These are phyloP conservation scores for Vicia faba DNA, from an alignment of 306 rosid species.

Conservation along the genomic window DNA sequence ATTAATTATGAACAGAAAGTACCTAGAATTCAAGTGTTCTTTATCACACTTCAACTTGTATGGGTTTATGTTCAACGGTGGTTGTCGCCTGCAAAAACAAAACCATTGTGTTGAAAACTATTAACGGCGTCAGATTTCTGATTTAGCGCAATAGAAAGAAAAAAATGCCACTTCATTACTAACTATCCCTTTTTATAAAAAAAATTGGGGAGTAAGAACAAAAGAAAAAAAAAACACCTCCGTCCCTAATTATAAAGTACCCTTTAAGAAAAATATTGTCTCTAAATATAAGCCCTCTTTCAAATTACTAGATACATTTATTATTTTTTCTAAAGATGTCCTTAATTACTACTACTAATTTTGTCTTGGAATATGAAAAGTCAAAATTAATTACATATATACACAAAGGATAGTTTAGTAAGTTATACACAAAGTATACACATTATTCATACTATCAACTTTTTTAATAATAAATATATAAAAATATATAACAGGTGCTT, in stretches of 20 bases:
- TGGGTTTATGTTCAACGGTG: conserved; percentile 54
- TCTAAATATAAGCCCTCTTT: neutral
- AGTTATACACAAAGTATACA: neutral
- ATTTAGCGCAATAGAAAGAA: conserved; percentile 19
- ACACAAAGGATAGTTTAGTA: neutral
- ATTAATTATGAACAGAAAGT: conserved; percentile 37
- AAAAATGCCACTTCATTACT: conserved; percentile 6
- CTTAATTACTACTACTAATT: neutral
- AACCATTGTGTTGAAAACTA: conserved; percentile 35
- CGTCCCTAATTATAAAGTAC: neutral
- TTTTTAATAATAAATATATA: no score
- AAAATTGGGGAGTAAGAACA: no score
- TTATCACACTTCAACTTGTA: conserved; percentile 95
- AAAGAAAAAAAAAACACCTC: neutral
- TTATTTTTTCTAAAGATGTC: neutral
- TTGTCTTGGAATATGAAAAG: neutral
- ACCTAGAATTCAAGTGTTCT: conserved; percentile 82
- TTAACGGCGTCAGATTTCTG: conserved; percentile 12
- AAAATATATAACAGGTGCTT: no score
- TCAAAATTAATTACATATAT: neutral
- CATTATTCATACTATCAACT: neutral
- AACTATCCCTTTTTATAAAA: neutral
- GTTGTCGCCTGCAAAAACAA: conserved; percentile 68
- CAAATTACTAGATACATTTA: neutral
- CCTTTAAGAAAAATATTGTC: neutral